Percentiles rank a stretch among this genome's conserved stretches.
Evolutionary conservation across 1,284 basidiomycete species (phyloP).

Genomic region (Ustilago xerochloae): DNA sequence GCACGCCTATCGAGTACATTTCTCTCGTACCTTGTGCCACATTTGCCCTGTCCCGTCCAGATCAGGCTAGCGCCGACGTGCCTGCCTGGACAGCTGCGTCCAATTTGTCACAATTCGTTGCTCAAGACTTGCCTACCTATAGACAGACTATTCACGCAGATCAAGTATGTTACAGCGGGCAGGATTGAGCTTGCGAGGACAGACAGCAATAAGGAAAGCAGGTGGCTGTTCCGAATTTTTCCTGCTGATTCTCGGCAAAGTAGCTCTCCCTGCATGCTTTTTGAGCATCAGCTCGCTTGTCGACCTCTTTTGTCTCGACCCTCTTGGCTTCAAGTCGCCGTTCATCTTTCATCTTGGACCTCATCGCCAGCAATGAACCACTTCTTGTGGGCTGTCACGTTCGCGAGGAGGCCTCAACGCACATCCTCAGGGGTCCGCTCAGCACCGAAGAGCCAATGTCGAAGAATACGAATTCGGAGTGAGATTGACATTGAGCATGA

Average conservation of each 20-base stretch:
- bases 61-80: too few relatives aligned
- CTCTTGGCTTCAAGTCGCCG: not conserved
- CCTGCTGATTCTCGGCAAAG: conserved; percentile 7
- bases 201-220: too few relatives aligned
- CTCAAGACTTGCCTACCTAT: too few relatives aligned
- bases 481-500: not conserved
- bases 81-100: too few relatives aligned
- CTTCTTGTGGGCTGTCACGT: too few relatives aligned
- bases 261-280: not conserved
- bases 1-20: too few relatives aligned
- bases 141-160: too few relatives aligned
- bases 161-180: not conserved
- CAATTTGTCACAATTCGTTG: too few relatives aligned
- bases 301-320: not conserved
- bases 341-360: not conserved
- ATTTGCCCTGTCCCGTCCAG: too few relatives aligned
- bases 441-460: not conserved
- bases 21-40: too few relatives aligned
- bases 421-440: not conserved
- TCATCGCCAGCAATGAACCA: too few relatives aligned
- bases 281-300: not conserved
- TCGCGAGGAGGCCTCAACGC: too few relatives aligned
- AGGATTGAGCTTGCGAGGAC: not conserved
- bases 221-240: not conserved
- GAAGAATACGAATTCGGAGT: not conserved